These are phyloP conservation scores for Chimonanthus praecox DNA, from an alignment of 164 flowering plant species.

Conservation along the genomic window DNA sequence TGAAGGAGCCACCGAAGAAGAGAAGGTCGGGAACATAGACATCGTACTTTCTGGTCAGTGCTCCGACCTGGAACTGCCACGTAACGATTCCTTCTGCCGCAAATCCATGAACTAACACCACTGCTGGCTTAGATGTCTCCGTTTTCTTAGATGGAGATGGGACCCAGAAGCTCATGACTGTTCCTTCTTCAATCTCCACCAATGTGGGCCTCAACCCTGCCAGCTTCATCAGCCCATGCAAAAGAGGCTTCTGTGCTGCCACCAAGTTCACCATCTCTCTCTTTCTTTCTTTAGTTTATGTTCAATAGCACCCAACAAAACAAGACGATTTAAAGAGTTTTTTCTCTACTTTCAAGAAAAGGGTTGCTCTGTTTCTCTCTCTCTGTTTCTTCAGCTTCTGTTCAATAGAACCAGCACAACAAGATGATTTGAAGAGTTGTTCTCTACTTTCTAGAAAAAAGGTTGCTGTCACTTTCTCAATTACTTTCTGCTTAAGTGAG, in stretches of 20 bases:
- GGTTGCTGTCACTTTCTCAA: too few relatives aligned
- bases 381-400: too few relatives aligned
- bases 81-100: conserved; percentile 81
- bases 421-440: too few relatives aligned
- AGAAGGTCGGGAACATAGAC: conserved; percentile 75
- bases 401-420: too few relatives aligned
- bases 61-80: conserved; percentile 81
- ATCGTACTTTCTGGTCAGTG: conserved; percentile 49
- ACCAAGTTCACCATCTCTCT: conserved; percentile 83
- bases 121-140: conserved; percentile 33
- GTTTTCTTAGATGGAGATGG: conserved; percentile 24
- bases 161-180: conserved; percentile 79
- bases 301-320: too few relatives aligned
- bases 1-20: conserved; percentile 66
- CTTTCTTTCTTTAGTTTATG: background rate
- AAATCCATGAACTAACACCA: conserved; percentile 71
- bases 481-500: too few relatives aligned
- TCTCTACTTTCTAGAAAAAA: too few relatives aligned
- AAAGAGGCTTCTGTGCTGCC: conserved; percentile 65
- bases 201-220: conserved; percentile 59
- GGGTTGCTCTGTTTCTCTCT: too few relatives aligned
- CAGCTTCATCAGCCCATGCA: conserved; percentile 72
- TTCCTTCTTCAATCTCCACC: conserved; percentile 68
- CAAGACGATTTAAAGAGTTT: too few relatives aligned
- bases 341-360: too few relatives aligned